phyloP scores from a whole-genome alignment of 2,329 filamentous ascomycete species.

The Talaromyces sp. region DNA sequence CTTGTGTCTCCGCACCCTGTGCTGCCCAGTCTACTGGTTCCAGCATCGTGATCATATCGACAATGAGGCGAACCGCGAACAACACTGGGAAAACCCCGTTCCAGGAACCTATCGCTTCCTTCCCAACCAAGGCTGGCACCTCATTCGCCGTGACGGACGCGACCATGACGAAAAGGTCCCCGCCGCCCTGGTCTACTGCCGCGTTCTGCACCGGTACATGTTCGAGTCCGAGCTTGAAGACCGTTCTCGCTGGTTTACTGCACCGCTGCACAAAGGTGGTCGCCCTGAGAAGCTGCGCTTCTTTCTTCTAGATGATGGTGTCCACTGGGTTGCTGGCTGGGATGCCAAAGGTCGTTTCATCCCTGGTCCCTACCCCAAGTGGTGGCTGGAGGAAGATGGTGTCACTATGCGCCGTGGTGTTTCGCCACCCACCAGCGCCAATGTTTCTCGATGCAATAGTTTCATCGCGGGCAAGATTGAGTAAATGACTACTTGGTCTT shows the following conservation, averaged over 20 bases:
- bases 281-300: constrained; percentile 47
- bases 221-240: constrained; percentile 52
- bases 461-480: constrained; percentile 21
- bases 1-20: constrained; percentile 51
- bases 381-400: constrained; percentile 49
- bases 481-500: not conserved
- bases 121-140: constrained; percentile 54
- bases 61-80: constrained; percentile 44
- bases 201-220: constrained; percentile 53
- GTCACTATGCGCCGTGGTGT: constrained; percentile 37
- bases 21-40: constrained; percentile 56
- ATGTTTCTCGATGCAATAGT: constrained; percentile 41
- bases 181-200: constrained; percentile 49
- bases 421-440: constrained; percentile 36
- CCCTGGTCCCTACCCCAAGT: constrained; percentile 54
- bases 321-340: constrained; percentile 55
- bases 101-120: constrained; percentile 55
- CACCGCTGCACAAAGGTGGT: constrained; percentile 42
- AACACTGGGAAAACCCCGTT: constrained; percentile 53
- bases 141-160: constrained; percentile 44
- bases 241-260: constrained; percentile 48
- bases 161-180: constrained; percentile 39
- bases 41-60: constrained; percentile 42
- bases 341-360: constrained; percentile 54
- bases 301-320: constrained; percentile 53